phyloP scores from a whole-genome alignment of 306 rosid species.

The Inga laurina region DNA sequence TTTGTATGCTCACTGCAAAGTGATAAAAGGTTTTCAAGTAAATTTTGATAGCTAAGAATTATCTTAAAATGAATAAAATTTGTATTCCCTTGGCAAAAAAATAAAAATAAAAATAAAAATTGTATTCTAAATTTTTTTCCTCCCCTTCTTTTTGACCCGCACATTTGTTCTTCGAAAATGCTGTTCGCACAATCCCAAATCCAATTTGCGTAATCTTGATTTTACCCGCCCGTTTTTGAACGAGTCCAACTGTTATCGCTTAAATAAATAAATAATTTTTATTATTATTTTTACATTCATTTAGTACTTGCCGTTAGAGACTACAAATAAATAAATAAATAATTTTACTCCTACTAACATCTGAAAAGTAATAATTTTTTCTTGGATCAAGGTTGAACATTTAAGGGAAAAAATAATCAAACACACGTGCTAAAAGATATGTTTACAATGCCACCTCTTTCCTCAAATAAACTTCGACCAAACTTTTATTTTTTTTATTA shows the following conservation, averaged over 20 bases:
- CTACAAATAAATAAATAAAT: background rate
- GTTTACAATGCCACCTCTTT: background rate
- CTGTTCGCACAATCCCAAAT: background rate
- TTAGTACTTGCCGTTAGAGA: background rate
- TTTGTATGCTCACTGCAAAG: background rate
- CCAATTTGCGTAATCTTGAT: background rate
- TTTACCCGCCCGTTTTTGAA: too few relatives aligned
- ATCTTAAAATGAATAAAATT: too few relatives aligned
- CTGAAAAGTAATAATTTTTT: background rate
- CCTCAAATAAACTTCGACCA: background rate
- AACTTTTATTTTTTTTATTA: background rate
- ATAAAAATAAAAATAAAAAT: too few relatives aligned
- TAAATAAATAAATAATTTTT: too few relatives aligned
- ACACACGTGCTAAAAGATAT: background rate
- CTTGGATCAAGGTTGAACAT: background rate
- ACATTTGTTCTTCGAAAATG: too few relatives aligned
- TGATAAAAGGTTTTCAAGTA: background rate
- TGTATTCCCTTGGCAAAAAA: too few relatives aligned
- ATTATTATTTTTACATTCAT: background rate
- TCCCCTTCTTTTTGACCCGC: too few relatives aligned
- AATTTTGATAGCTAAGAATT: background rate
- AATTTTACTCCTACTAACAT: background rate
- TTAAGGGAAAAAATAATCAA: background rate
- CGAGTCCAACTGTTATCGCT: too few relatives aligned
- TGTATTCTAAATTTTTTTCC: too few relatives aligned